phyloP scores from a whole-genome alignment of 1,284 basidiomycete species.

The Malassezia pachydermatis region DNA sequence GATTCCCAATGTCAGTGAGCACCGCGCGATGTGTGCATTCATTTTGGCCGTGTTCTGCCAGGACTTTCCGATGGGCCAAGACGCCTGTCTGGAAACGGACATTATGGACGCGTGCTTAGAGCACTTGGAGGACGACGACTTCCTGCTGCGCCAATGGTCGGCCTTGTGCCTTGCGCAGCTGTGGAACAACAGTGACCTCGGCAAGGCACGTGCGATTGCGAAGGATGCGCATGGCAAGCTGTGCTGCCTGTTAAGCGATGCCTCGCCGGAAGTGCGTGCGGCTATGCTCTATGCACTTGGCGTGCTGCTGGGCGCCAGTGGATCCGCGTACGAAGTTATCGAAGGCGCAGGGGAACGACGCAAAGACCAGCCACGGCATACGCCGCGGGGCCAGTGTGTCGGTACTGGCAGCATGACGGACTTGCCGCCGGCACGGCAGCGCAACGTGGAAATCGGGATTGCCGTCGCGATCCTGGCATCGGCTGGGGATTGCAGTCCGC shows the following conservation, averaged over 20 bases:
- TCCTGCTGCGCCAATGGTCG: constrained; percentile 84
- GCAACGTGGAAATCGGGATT: constrained; percentile 55
- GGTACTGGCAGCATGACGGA: constrained; percentile 76
- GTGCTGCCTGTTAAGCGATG: constrained; percentile 70
- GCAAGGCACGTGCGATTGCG: constrained; percentile 74
- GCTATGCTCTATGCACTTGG: constrained; percentile 85
- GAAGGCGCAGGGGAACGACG: constrained; percentile 24
- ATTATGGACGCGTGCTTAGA: constrained; percentile 84
- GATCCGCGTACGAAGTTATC: constrained; percentile 47
- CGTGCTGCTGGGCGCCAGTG: constrained; percentile 83
- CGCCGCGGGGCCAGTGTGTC: constrained; percentile 52
- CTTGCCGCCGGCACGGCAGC: constrained; percentile 61
- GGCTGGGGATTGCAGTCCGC: constrained; percentile 86
- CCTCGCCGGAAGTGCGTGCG: constrained; percentile 82
- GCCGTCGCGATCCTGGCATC: constrained; percentile 58
- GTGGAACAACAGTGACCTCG: constrained; percentile 86
- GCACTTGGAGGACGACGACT: constrained; percentile 73
- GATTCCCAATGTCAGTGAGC: constrained; percentile 85
- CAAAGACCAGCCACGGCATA: constrained; percentile 12
- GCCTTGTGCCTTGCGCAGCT: constrained; percentile 86
- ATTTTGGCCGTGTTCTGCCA: constrained; percentile 85
- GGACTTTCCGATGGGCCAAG: constrained; percentile 75
- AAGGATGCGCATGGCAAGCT: constrained; percentile 75
- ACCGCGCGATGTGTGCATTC: constrained; percentile 98
- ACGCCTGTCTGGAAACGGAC: constrained; percentile 69